A percentile compares a stretch with the other conserved stretches of the same genome.
phyloP scores from a whole-genome alignment of 495 filamentous ascomycete genomes.

The Tuber calosporum region DNA sequence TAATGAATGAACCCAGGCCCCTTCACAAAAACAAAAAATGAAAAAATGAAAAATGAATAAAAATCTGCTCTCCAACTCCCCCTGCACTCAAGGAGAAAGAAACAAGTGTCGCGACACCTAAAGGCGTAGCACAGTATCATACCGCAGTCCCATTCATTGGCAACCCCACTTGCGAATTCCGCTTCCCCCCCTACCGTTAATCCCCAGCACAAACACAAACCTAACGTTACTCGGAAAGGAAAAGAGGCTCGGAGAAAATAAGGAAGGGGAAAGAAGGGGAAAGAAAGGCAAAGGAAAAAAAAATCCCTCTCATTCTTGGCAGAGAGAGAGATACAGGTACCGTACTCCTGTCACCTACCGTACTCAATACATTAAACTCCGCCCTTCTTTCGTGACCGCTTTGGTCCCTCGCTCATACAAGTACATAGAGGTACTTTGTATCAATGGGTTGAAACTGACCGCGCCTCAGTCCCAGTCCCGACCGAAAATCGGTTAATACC shows the following conservation, averaged over 20 bases:
- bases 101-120: neutral
- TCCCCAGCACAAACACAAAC: neutral
- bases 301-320: neutral
- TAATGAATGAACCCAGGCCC: neutral
- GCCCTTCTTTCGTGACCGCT: neutral
- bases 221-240: neutral
- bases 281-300: neutral
- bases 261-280: neutral
- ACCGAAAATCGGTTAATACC: neutral
- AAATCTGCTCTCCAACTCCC: neutral
- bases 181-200: neutral
- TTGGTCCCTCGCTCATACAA: neutral
- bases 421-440: too few relatives aligned
- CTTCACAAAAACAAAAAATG: neutral
- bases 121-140: neutral
- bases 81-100: neutral
- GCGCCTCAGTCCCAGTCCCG: neutral
- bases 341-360: neutral
- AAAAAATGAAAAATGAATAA: too few relatives aligned
- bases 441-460: neutral
- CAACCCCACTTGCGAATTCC: neutral
- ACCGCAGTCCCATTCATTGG: neutral
- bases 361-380: neutral
- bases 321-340: neutral
- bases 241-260: neutral